Percentiles rank a stretch among this genome's conserved stretches.
Evolutionary conservation across 768 basidiomycete genomes (phyloP).

Genomic region (Auriculariales sp.): DNA sequence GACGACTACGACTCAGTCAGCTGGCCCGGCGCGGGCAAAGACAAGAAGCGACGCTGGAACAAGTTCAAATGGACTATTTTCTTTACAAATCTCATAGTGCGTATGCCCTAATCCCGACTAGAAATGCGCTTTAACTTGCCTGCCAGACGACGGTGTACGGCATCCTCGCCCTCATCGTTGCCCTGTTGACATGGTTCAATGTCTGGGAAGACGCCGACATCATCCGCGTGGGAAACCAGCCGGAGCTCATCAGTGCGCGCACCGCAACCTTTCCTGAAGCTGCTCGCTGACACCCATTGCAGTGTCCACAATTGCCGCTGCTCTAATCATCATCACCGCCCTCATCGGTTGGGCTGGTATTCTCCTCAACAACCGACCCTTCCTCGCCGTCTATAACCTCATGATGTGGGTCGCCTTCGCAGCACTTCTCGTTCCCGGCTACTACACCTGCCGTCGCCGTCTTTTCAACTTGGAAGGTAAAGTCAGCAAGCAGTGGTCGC

Average conservation of each 20-base stretch:
- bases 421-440: conserved; percentile 60
- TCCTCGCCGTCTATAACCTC: conserved; percentile 61
- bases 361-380: conserved; percentile 69
- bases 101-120: conserved; percentile 12
- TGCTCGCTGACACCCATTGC: background rate
- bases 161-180: conserved; percentile 43
- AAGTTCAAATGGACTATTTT: conserved; percentile 76
- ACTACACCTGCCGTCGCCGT: conserved; percentile 59
- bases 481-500: conserved; percentile 64
- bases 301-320: conserved; percentile 54
- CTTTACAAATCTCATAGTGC: conserved; percentile 41
- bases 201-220: conserved; percentile 56
- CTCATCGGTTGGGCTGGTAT: conserved; percentile 68
- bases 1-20: conserved; percentile 44
- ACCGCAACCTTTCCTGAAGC: background rate
- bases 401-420: conserved; percentile 62
- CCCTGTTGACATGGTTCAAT: conserved; percentile 66
- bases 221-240: conserved; percentile 51
- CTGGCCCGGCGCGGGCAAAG: conserved; percentile 11
- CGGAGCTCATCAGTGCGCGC: conserved; percentile 43
- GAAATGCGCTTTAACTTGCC: too few relatives aligned
- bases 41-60: conserved; percentile 50
- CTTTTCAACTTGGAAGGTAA: conserved; percentile 75
- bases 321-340: conserved; percentile 45
- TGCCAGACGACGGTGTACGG: conserved; percentile 44